These are phyloP conservation scores for Psidium friedrichsthalianum DNA, from an alignment of 345 rosid species.

Conservation along the genomic window DNA sequence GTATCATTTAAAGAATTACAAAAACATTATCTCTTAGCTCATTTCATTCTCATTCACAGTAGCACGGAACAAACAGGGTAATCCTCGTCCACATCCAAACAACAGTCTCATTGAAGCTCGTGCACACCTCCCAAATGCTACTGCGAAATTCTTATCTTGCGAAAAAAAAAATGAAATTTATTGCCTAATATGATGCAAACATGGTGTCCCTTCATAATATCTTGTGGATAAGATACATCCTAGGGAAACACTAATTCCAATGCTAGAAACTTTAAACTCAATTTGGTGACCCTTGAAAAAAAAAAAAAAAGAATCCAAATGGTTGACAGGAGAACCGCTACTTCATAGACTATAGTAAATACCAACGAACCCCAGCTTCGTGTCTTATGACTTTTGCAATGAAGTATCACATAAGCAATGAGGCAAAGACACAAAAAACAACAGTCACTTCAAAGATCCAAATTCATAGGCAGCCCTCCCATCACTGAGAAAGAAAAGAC, in stretches of 20 bases:
- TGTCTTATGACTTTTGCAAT: not conserved
- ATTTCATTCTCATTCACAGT: not conserved
- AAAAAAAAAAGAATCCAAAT: not conserved
- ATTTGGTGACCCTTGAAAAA: not conserved
- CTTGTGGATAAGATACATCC: not conserved
- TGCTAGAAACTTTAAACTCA: not conserved
- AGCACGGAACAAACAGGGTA: not conserved
- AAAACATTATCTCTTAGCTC: not conserved
- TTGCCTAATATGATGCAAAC: not conserved
- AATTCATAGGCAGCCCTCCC: not conserved
- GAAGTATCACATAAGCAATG: not conserved
- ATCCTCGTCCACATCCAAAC: not conserved
- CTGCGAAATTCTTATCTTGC: not conserved
- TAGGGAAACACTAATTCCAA: not conserved
- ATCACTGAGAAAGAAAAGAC: not conserved
- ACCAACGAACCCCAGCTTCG: not conserved
- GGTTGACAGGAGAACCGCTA: not conserved
- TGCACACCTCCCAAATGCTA: not conserved
- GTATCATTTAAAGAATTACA: slow-evolving; percentile 7
- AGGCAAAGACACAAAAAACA: not conserved
- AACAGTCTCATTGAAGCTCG: not conserved
- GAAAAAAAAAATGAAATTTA: not conserved
- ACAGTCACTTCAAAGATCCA: not conserved
- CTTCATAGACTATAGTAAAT: not conserved
- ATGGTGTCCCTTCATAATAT: not conserved